Conservation (phyloP, 176 grass and related monocot species). For the Juncus effusus region DNA sequence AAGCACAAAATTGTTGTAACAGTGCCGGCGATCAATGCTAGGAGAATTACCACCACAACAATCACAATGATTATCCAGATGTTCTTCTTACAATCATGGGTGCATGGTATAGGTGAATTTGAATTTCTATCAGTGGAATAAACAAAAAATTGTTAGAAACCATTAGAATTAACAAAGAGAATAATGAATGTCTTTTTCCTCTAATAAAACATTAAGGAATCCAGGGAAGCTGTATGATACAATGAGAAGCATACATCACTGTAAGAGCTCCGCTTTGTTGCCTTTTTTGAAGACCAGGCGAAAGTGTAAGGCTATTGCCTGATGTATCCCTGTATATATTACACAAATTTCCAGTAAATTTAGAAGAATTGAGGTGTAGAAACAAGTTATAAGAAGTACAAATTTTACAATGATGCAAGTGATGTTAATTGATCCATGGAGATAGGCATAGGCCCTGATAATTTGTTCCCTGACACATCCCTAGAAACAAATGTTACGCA, state of each 20-base stretch:
- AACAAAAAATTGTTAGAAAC: background rate
- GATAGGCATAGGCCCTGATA: slow-evolving; percentile 44
- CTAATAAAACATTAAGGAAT: background rate
- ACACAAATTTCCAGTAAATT: background rate
- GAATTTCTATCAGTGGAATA: background rate
- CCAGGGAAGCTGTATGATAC: background rate
- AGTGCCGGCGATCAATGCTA: background rate
- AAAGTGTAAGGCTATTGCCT: slow-evolving; percentile 34
- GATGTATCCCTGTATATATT: slow-evolving; percentile 1
- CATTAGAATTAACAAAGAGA: background rate
- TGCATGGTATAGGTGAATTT: background rate
- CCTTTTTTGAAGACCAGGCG: slow-evolving; percentile 32
- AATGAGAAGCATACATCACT: slow-evolving; percentile 38
- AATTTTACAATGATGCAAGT: slow-evolving; percentile 39
- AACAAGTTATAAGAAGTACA: background rate
- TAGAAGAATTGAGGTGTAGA: background rate
- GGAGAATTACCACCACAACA: background rate
- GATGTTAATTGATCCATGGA: slow-evolving; percentile 40
- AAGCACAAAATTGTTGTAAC: background rate
- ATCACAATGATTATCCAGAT: slow-evolving; percentile 1
- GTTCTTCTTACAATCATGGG: slow-evolving; percentile 1
- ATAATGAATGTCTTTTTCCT: too few relatives aligned
- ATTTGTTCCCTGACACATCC: slow-evolving; percentile 50
- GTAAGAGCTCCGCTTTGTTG: slow-evolving; percentile 22
- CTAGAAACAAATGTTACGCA: slow-evolving; percentile 19